phyloP scores from a whole-genome alignment of 1,284 basidiomycete genomes.

The Amylostereum areolatum region DNA sequence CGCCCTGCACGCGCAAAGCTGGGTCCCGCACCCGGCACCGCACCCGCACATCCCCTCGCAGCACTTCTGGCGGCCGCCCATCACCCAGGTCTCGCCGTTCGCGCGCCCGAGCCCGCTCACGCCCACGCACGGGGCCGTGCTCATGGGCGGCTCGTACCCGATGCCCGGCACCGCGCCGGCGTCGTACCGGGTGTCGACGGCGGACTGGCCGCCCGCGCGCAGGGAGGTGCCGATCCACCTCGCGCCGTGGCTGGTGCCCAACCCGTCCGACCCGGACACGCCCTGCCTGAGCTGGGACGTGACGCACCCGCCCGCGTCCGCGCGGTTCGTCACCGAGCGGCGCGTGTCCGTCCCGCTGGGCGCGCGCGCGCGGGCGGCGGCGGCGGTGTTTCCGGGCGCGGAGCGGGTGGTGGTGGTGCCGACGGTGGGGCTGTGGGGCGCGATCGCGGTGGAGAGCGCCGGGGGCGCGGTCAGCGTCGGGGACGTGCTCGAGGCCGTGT shows the following conservation, averaged over 20 bases:
- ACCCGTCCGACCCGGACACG: slow-evolving; percentile 25
- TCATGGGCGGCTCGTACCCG: slow-evolving; percentile 24
- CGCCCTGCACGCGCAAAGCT: no score
- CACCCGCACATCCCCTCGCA: slow-evolving; percentile 14
- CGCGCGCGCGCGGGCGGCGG: slow-evolving; percentile 19
- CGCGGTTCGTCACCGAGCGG: slow-evolving; percentile 26
- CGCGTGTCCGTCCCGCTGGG: slow-evolving; percentile 21
- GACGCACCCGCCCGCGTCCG: slow-evolving; percentile 24
- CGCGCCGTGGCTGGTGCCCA: slow-evolving; percentile 28
- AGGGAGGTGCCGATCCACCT: slow-evolving; percentile 19
- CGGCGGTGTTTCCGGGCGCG: slow-evolving; percentile 17
- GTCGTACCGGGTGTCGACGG: slow-evolving; percentile 23
- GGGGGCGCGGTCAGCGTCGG: slow-evolving; percentile 19
- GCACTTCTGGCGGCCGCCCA: slow-evolving; percentile 9
- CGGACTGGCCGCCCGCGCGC: slow-evolving; percentile 21
- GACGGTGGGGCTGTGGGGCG: slow-evolving; percentile 23
- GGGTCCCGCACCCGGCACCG: slow-evolving; percentile 24
- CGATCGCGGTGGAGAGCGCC: slow-evolving; percentile 25
- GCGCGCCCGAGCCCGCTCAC: slow-evolving; percentile 1
- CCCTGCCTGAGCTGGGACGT: slow-evolving; percentile 33
- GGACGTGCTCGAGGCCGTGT: slow-evolving; percentile 29
- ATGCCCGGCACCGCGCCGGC: slow-evolving; percentile 22
- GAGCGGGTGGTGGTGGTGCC: slow-evolving; percentile 22
- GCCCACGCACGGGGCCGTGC: slow-evolving; percentile 4
- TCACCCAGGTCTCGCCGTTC: neutral